Conservation (phyloP, 495 filamentous ascomycete species). For the Aspergillus carlsbadensis region DNA sequence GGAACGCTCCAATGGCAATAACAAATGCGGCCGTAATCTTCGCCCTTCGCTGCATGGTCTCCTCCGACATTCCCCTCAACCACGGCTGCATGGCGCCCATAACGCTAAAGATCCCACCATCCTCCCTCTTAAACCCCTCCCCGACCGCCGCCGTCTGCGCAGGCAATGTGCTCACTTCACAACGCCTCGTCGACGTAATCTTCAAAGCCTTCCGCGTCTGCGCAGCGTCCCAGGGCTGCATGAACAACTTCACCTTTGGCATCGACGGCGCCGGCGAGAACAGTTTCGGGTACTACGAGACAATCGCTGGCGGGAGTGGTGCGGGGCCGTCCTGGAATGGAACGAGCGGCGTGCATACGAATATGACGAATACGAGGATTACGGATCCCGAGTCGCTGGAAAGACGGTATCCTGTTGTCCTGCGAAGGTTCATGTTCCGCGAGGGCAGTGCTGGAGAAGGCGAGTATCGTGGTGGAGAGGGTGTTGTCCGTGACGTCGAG, state of each 20-base stretch:
- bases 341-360: slow-evolving; percentile 79
- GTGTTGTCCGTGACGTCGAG: slow-evolving; percentile 37
- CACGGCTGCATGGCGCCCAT: slow-evolving; percentile 89
- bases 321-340: slow-evolving; percentile 81
- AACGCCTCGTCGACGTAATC: slow-evolving; percentile 87
- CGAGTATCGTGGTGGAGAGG: slow-evolving; percentile 33
- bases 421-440: slow-evolving; percentile 78
- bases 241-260: slow-evolving; percentile 67
- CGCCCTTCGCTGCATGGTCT: slow-evolving; percentile 81
- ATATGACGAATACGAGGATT: slow-evolving; percentile 97
- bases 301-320: slow-evolving; percentile 84
- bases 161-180: slow-evolving; percentile 68
- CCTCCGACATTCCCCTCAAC: slow-evolving; percentile 87
- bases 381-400: slow-evolving; percentile 92
- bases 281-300: slow-evolving; percentile 94
- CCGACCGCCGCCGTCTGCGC: slow-evolving; percentile 82
- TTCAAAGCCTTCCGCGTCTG: slow-evolving; percentile 80
- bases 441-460: slow-evolving; percentile 47
- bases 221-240: slow-evolving; percentile 83
- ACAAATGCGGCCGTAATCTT: slow-evolving; percentile 75
- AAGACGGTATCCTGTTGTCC: slow-evolving; percentile 81
- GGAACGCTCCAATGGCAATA: slow-evolving; percentile 85
- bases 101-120: slow-evolving; percentile 71
- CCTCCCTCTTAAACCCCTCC: slow-evolving; percentile 76
- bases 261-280: slow-evolving; percentile 28